A percentile compares a stretch with the other conserved stretches of the same genome.
phyloP scores from a whole-genome alignment of 345 rosid species.

The Erysimum cheiranthoides region DNA sequence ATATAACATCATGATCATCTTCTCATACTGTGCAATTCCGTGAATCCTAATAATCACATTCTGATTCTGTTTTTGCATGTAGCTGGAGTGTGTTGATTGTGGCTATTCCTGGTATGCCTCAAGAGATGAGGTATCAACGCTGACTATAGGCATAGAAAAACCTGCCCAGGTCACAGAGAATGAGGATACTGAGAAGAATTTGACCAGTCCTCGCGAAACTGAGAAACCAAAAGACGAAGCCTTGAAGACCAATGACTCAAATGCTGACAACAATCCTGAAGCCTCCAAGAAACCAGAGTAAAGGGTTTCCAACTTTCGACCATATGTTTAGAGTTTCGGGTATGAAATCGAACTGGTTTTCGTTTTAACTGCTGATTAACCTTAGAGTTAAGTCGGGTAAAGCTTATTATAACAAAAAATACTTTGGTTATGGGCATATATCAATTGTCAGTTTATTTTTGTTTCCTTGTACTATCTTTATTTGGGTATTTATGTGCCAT shows the following conservation, averaged over 20 bases:
- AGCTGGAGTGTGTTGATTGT: conserved; percentile 89
- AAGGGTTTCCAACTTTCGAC: conserved; percentile 8
- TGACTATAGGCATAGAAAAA: conserved; percentile 70
- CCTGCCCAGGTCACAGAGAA: conserved; percentile 56
- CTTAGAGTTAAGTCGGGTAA: conserved; percentile 5
- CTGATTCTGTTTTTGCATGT: conserved; percentile 33
- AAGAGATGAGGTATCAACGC: conserved; percentile 76
- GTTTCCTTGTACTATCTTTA: background rate
- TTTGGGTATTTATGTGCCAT: background rate
- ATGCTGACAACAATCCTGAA: conserved; percentile 52
- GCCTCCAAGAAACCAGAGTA: conserved; percentile 50
- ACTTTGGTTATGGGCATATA: conserved; percentile 9
- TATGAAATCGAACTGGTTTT: conserved; percentile 14
- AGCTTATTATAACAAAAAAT: conserved; percentile 10
- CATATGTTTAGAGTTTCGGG: conserved; percentile 11
- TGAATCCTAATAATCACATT: conserved; percentile 8
- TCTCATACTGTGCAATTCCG: conserved; percentile 2
- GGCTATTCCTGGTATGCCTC: conserved; percentile 96
- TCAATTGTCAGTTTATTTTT: background rate
- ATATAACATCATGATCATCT: background rate
- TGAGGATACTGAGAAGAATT: conserved; percentile 65
- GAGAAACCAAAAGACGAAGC: conserved; percentile 56
- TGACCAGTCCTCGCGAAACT: conserved; percentile 64
- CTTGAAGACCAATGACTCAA: conserved; percentile 50
- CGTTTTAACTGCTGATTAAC: conserved; percentile 20